These are phyloP conservation scores for Tilletia horrida DNA, from an alignment of 1,284 basidiomycete species.

Conservation along the genomic window DNA sequence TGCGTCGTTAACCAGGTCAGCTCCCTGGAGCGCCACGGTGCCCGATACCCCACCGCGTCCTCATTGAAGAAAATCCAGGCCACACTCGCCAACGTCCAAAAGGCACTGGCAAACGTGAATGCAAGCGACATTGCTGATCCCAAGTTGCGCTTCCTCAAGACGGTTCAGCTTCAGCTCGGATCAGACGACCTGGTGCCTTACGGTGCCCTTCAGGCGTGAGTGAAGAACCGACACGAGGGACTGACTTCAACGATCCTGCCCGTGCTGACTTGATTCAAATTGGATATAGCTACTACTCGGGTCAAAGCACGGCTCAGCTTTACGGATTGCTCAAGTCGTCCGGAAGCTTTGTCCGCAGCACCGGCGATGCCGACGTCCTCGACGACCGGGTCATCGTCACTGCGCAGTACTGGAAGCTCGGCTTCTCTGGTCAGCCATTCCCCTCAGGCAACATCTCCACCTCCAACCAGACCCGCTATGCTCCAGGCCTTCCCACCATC, in stretches of 20 bases:
- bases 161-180: conserved; percentile 14
- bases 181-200: conserved; percentile 24
- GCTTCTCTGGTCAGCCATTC: conserved; percentile 23
- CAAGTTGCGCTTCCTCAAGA: conserved; percentile 24
- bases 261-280: background rate
- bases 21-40: conserved; percentile 30
- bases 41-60: conserved; percentile 21
- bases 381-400: conserved; percentile 31
- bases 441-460: conserved; percentile 22
- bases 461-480: conserved; percentile 23
- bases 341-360: conserved; percentile 22
- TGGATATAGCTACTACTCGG: conserved; percentile 22
- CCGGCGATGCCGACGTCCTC: conserved; percentile 21
- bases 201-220: conserved; percentile 29
- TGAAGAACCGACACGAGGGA: background rate
- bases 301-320: conserved; percentile 18
- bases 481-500: conserved; percentile 13
- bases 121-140: conserved; percentile 18
- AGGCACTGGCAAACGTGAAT: conserved; percentile 11
- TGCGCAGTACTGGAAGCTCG: conserved; percentile 27
- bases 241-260: background rate
- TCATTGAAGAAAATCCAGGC: conserved; percentile 23
- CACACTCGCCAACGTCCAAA: conserved; percentile 23
- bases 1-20: conserved; percentile 23
- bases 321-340: conserved; percentile 17